Percentiles rank a stretch among this genome's conserved stretches.
phyloP scores from a whole-genome alignment of 352 stramenopile species.

The Phytophthora foliorum region DNA sequence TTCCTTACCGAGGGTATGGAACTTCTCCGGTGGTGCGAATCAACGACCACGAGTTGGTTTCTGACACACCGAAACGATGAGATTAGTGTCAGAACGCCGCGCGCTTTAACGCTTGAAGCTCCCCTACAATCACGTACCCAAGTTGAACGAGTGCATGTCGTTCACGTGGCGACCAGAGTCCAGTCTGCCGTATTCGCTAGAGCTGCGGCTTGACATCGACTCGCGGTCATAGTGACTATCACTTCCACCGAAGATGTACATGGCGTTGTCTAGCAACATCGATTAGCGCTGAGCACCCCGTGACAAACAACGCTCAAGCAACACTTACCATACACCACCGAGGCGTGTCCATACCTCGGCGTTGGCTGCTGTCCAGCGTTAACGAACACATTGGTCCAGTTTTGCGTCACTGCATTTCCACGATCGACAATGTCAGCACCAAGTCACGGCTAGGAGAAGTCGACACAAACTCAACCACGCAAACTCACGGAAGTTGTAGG shows the following conservation, averaged over 20 bases:
- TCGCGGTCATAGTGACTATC: slow-evolving; percentile 63
- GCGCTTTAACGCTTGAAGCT: background rate
- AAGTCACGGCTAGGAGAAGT: background rate
- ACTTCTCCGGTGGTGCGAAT: slow-evolving; percentile 60
- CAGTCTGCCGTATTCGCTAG: slow-evolving; percentile 93
- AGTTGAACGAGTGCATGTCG: slow-evolving; percentile 98
- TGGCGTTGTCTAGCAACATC: slow-evolving; percentile 33
- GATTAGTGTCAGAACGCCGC: slow-evolving; percentile 1
- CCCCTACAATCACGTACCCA: slow-evolving; percentile 48
- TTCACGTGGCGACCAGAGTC: slow-evolving; percentile 89
- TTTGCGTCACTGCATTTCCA: slow-evolving; percentile 71
- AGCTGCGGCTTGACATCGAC: slow-evolving; percentile 81
- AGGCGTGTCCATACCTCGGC: slow-evolving; percentile 95
- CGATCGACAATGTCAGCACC: slow-evolving; percentile 4
- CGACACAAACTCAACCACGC: background rate
- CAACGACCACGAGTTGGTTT: slow-evolving; percentile 58
- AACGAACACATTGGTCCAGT: slow-evolving; percentile 80
- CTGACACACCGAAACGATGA: slow-evolving; percentile 43
- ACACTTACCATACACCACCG: slow-evolving; percentile 82
- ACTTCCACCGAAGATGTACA: slow-evolving; percentile 51
- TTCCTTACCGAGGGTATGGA: slow-evolving; percentile 66
- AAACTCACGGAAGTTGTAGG: slow-evolving; percentile 93
- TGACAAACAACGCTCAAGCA: background rate
- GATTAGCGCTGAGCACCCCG: background rate
- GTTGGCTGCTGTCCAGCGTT: slow-evolving; percentile 90